Evolutionary conservation across 208 protist genomes (phyloP), one percentile per base, ranked within the genome.

Genomic region (Trypanosomatidae sp.): DNA sequence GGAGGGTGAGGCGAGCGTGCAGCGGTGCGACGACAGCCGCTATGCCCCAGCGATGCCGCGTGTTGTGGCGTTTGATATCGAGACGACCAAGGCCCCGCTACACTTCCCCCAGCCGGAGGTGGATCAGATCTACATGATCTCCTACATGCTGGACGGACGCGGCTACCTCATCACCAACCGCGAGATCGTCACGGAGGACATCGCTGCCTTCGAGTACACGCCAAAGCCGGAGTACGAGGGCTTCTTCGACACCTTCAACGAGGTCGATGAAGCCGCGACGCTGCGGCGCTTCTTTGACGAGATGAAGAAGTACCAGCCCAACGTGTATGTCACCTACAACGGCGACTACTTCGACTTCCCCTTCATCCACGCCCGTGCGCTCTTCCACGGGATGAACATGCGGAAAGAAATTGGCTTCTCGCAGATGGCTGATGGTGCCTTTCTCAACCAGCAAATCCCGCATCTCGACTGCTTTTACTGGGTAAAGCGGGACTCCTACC

Each of bases 61-160:
- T 2, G 86, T 99, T 1, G 91, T 92, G 36, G 98, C 98, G 1
- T 99, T 99, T 71, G 99, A 99, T 92, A 99, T 99, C 76, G 99
- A 99, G 78, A 99, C 97, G 8, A 99, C 98, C 1, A 99, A 99
- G 79, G 83, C 93, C 7, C 99, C 99, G 36, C 86, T 99, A 50
- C 99, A 98, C 78, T 99, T 99, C 81, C 99, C 99, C 30, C 98
- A 99, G 71, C 92, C 95, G 13, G 81, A 98, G 60, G 88, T 92
- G 15, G 99, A 99, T 89, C 82, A 95, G 71, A 98, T 99, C 47
- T 99, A 99, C 90, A 99, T 99, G 99, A 99, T 99, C 66, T 99
- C 99, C 3, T 99, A 99, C 89, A 99, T 99, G 99, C 71, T 99
- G 9, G 99, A 99, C 81, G 93, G 96, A 0, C 90, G 99, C 62